Conservation (phyloP, 768 basidiomycete genomes). For the Chalciporus chontae region DNA sequence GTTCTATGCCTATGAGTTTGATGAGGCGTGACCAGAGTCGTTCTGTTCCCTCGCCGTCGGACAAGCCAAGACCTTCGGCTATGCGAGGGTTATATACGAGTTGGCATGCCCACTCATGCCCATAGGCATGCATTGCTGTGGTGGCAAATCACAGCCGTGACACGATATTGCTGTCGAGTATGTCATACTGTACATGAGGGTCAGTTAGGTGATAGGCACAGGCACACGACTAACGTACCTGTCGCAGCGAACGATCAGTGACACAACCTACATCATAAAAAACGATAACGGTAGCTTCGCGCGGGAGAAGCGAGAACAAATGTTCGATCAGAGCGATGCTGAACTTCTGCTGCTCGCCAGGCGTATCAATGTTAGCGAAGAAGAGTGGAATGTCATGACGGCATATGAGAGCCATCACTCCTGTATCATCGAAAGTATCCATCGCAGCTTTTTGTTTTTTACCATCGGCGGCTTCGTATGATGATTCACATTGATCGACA, state of each 20-base stretch:
- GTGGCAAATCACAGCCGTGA: constrained; percentile 22
- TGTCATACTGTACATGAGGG: neutral
- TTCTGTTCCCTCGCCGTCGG: constrained; percentile 7
- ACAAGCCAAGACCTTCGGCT: constrained; percentile 20
- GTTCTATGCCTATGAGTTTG: constrained; percentile 4
- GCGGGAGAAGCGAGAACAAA: constrained; percentile 30
- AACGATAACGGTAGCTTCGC: constrained; percentile 25
- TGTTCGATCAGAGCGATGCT: constrained; percentile 32
- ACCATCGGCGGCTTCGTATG: constrained; percentile 33
- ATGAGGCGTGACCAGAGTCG: constrained; percentile 33
- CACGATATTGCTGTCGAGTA: neutral
- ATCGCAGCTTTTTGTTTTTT: constrained; percentile 25
- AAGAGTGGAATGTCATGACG: constrained; percentile 36
- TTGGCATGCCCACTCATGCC: constrained; percentile 33
- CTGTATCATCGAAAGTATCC: constrained; percentile 30
- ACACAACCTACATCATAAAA: constrained; percentile 37
- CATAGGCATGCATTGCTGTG: constrained; percentile 38
- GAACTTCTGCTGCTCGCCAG: constrained; percentile 27
- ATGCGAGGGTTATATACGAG: neutral
- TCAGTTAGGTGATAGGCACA: neutral
- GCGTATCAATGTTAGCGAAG: neutral
- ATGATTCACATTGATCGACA: constrained; percentile 16
- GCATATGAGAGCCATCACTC: constrained; percentile 38
- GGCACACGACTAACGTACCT: constrained; percentile 18
- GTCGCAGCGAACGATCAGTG: constrained; percentile 18